phyloP scores from a whole-genome alignment of 352 stramenopile species.

The Phytophthora fragariaefolia region DNA sequence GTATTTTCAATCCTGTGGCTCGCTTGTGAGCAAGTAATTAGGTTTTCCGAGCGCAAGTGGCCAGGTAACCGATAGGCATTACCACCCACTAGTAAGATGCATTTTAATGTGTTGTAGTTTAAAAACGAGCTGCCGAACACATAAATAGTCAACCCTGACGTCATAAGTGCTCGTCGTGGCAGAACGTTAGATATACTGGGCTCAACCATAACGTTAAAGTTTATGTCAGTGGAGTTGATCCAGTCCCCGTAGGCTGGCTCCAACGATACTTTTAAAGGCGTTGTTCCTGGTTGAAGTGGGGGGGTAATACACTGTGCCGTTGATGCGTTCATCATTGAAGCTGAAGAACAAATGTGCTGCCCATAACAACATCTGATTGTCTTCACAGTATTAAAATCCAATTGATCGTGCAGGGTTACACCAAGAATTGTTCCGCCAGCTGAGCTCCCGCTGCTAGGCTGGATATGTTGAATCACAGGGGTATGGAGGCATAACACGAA shows the following conservation, averaged over 20 bases:
- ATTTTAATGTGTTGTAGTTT: constrained; percentile 21
- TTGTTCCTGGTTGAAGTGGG: constrained; percentile 11
- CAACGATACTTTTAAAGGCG: constrained; percentile 28
- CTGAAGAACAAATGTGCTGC: constrained; percentile 22
- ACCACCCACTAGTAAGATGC: constrained; percentile 33
- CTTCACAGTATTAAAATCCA: constrained; percentile 10
- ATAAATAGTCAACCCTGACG: constrained; percentile 19
- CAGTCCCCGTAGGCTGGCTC: constrained; percentile 11
- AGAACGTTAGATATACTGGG: constrained; percentile 33
- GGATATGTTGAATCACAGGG: constrained; percentile 26
- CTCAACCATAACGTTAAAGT: constrained; percentile 32
- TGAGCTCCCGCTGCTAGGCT: constrained; percentile 28
- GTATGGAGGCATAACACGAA: constrained; percentile 24
- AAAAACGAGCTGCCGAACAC: constrained; percentile 40
- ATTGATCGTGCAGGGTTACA: constrained; percentile 20
- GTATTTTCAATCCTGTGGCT: neutral
- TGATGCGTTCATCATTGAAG: constrained; percentile 19
- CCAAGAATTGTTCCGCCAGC: constrained; percentile 25
- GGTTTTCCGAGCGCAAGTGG: constrained; percentile 24
- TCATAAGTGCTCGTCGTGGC: constrained; percentile 25
- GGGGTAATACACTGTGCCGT: constrained; percentile 34
- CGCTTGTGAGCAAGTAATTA: constrained; percentile 33
- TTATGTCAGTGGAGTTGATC: constrained; percentile 44
- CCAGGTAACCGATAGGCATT: constrained; percentile 15
- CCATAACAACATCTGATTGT: constrained; percentile 44